A percentile compares a stretch with the other conserved stretches of the same genome.
Conservation (phyloP, 2,329 filamentous ascomycete species). For the Penicillium sp. region DNA sequence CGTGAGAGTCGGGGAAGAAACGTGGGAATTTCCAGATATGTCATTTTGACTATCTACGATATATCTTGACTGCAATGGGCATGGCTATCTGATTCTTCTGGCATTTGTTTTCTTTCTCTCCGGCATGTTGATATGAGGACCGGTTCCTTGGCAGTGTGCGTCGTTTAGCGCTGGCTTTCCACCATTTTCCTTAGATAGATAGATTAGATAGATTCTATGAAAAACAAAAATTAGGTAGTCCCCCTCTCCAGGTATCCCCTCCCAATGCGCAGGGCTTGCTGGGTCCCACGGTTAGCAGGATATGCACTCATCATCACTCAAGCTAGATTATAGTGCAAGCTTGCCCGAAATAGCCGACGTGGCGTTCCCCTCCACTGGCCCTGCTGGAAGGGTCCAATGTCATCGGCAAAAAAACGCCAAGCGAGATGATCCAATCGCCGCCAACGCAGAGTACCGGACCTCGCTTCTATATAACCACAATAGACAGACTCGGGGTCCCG, state of each 20-base stretch:
- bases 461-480: neutral
- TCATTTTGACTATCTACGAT: slow-evolving; percentile 9
- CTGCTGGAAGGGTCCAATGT: neutral
- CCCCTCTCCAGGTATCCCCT: neutral
- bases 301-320: neutral
- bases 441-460: neutral
- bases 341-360: neutral
- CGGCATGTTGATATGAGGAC: slow-evolving; percentile 14
- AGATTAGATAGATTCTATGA: slow-evolving; percentile 25
- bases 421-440: neutral
- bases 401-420: neutral
- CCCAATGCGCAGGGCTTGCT: neutral
- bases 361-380: neutral
- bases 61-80: slow-evolving; percentile 19
- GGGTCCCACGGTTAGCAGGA: neutral
- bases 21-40: neutral
- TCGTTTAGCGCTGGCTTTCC: slow-evolving; percentile 12
- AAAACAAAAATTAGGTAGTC: slow-evolving; percentile 7
- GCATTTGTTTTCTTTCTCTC: slow-evolving; percentile 10
- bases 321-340: neutral
- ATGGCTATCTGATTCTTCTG: slow-evolving; percentile 6
- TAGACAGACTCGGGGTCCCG: neutral
- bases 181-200: slow-evolving; percentile 18
- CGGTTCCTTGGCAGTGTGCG: slow-evolving; percentile 8
- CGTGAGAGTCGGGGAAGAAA: neutral